Base-by-base conservation (phyloP, 768 basidiomycete species). In the Pleurotus platypus region DNA sequence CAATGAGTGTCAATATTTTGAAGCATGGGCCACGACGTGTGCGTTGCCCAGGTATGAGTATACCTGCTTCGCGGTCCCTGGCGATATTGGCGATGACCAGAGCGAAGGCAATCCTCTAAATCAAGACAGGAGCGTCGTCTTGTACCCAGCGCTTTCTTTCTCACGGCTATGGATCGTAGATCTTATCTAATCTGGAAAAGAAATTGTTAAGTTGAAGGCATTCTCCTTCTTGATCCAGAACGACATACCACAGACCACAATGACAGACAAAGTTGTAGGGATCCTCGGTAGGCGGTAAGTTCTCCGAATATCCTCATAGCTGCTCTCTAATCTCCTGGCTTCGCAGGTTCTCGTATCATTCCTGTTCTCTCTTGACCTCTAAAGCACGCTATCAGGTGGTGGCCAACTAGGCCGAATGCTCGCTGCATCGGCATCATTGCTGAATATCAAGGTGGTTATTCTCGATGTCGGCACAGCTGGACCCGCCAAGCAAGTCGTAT, bases 361-460 rank as follows among this genome's bases (percentile, higher is more conserved):
- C 27, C 50, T 45, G 56, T 48, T 46, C 57, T 57, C 57, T 43
- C 61, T 49, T 46, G 55, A 39, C 48, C 35, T 46, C 27, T 47
- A 46, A 58, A 53, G 42, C 59, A 60, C 64, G 67, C 67, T 46
- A 39, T 49, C 61, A 95, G 96, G 96, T 60, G 97, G 97, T 38
- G 95, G 96, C 60, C 96, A 98, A 72, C 84, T 99, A 22, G 96
- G 96, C 22, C 92, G 96, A 20, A 99, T 99, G 97, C 82, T 99
- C 12, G 91, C 89, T 3, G 87, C 87, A 30, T 86, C 95, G 0
- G 95, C 96, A 2, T 87, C 94, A 2, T 79, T 93, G 30, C 81
- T 98, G 49, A 91, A 94, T 65, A 78, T 97, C 63, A 82, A 88
- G 40, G 75, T 95, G 15, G 71, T 94, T 30, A 84, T 97, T 61